Evolutionary conservation across 352 stramenopile species (phyloP).

Genomic region (Phytopythium sindhum): DNA sequence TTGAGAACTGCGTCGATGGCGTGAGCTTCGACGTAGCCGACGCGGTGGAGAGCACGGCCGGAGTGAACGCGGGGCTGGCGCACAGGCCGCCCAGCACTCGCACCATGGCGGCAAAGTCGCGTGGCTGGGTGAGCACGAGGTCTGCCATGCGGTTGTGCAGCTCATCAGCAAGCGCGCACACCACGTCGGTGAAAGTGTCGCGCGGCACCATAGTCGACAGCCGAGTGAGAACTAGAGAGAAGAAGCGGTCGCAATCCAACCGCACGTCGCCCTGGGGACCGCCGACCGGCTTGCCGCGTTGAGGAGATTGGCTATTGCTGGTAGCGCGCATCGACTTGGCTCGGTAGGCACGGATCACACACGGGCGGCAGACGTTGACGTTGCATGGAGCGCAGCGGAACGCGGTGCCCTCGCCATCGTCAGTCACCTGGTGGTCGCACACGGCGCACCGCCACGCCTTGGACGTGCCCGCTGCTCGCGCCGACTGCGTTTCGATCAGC

Average conservation of each 20-base stretch:
- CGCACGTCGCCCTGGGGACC: conserved; percentile 17
- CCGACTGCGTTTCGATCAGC: conserved; percentile 12
- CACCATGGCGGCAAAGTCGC: conserved; percentile 32
- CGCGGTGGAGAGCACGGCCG: conserved; percentile 22
- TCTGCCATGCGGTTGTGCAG: conserved; percentile 47
- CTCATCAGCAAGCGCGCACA: conserved; percentile 34
- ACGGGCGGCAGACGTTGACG: conserved; percentile 27
- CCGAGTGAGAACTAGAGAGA: conserved; percentile 29
- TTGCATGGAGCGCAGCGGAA: conserved; percentile 28
- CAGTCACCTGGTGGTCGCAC: not conserved
- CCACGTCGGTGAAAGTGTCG: not conserved
- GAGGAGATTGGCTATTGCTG: conserved; percentile 20
- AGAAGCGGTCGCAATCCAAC: conserved; percentile 19
- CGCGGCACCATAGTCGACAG: not conserved
- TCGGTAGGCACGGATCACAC: conserved; percentile 10
- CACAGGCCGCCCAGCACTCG: conserved; percentile 49
- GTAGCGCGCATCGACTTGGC: conserved; percentile 19
- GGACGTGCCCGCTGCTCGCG: conserved; percentile 4
- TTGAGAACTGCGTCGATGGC: conserved; percentile 9
- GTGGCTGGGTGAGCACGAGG: conserved; percentile 41
- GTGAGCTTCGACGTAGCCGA: conserved; percentile 3
- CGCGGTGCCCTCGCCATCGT: conserved; percentile 9
- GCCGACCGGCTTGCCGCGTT: not conserved
- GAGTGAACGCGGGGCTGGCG: conserved; percentile 19
- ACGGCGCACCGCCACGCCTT: not conserved